These are phyloP conservation scores for Coniella lustricola DNA, from an alignment of 2,329 filamentous ascomycete species.

Conservation along the genomic window DNA sequence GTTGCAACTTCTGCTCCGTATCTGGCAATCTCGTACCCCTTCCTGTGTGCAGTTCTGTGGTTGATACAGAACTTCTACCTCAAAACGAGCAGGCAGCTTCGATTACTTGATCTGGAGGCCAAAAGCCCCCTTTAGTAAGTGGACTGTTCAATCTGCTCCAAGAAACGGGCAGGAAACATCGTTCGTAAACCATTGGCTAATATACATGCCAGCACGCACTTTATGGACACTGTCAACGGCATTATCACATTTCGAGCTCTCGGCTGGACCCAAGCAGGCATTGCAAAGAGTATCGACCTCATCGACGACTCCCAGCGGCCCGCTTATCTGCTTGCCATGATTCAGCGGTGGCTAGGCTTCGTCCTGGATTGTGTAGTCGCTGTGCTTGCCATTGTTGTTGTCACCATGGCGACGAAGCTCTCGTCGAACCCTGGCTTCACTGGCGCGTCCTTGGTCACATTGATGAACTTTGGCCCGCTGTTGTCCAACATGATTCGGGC, in stretches of 20 bases:
- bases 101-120: constrained; percentile 54
- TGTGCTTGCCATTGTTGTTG: constrained; percentile 38
- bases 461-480: constrained; percentile 29
- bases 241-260: constrained; percentile 51
- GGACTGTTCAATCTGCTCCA: too few relatives aligned
- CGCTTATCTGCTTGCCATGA: constrained; percentile 48
- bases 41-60: constrained; percentile 39
- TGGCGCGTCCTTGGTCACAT: constrained; percentile 31
- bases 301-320: constrained; percentile 50
- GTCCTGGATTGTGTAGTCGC: constrained; percentile 43
- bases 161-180: too few relatives aligned
- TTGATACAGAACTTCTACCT: constrained; percentile 51
- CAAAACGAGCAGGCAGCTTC: constrained; percentile 52
- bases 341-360: constrained; percentile 52
- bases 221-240: constrained; percentile 49
- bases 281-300: constrained; percentile 37
- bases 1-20: constrained; percentile 24
- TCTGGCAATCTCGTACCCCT: constrained; percentile 38
- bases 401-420: constrained; percentile 40
- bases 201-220: constrained; percentile 32
- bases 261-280: constrained; percentile 40
- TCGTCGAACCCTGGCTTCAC: constrained; percentile 30
- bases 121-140: constrained; percentile 50
- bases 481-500: constrained; percentile 25
- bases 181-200: too few relatives aligned